Conservation (phyloP, 306 rosid genomes). For the Inga oerstediana region DNA sequence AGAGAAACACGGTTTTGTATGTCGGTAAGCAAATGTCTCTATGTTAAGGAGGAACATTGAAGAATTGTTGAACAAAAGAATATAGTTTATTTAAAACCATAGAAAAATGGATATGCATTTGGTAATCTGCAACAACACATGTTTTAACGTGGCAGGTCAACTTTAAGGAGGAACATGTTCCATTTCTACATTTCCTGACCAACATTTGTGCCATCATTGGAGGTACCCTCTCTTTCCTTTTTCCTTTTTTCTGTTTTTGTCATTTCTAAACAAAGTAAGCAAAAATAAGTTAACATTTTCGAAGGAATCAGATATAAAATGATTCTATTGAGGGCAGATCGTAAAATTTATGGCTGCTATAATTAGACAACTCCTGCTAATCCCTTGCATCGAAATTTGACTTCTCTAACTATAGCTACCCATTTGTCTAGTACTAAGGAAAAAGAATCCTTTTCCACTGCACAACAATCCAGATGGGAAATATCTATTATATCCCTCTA, state of each 20-base stretch:
- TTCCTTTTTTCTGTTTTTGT: not conserved
- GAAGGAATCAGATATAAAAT: not conserved
- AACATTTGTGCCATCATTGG: constrained; percentile 86
- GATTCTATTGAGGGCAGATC: not conserved
- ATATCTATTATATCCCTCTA: not conserved
- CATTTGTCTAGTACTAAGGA: not conserved
- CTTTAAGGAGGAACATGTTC: constrained; percentile 70
- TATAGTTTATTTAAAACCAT: not conserved
- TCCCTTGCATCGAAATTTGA: not conserved
- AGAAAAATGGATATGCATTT: not conserved
- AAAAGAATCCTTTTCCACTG: not conserved
- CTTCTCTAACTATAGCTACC: not conserved
- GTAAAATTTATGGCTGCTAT: constrained; percentile 16
- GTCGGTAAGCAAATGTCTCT: not conserved
- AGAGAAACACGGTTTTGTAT: not conserved
- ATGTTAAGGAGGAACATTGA: not conserved
- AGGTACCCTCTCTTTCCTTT: constrained; percentile 41
- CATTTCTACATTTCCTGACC: constrained; percentile 86
- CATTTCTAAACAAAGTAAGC: constrained; percentile 21
- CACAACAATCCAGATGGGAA: not conserved
- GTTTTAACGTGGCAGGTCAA: constrained; percentile 66
- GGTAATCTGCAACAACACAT: constrained; percentile 12
- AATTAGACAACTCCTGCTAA: not conserved
- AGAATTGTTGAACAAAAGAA: constrained; percentile 1
- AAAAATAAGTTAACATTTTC: not conserved